These are phyloP conservation scores for Colletotrichum sansevieriae DNA, from an alignment of 2,329 filamentous ascomycete species.

Conservation along the genomic window DNA sequence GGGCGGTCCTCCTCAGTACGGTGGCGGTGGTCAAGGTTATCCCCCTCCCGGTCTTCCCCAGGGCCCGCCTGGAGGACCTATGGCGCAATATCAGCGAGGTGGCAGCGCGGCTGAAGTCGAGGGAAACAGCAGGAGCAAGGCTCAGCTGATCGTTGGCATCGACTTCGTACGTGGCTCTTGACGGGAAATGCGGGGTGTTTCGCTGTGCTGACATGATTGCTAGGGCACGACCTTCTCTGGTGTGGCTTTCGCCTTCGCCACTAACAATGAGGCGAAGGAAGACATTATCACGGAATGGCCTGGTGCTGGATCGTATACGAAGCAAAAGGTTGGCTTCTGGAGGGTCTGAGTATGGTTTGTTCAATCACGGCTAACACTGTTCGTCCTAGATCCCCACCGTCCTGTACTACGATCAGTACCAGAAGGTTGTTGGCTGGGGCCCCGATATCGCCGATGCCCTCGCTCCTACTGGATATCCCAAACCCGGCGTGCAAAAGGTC, in stretches of 20 bases:
- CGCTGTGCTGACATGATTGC: slow-evolving; percentile 26
- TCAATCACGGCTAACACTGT: slow-evolving; percentile 8
- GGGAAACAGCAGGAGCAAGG: slow-evolving; percentile 89
- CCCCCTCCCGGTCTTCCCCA: slow-evolving; percentile 55
- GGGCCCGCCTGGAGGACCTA: slow-evolving; percentile 50
- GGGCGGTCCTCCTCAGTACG: slow-evolving; percentile 62
- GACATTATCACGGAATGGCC: slow-evolving; percentile 99
- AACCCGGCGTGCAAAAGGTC: slow-evolving; percentile 97
- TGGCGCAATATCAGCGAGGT: slow-evolving; percentile 51
- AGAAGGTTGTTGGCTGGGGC: slow-evolving; percentile 99
- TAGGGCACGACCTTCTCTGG: slow-evolving; percentile 98
- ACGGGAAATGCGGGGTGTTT: slow-evolving; percentile 1
- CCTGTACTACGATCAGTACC: slow-evolving; percentile 99
- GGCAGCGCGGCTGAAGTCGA: slow-evolving; percentile 80
- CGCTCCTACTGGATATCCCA: slow-evolving; percentile 96
- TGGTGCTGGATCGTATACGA: slow-evolving; percentile 95
- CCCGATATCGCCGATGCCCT: slow-evolving; percentile 97
- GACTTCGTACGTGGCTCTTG: slow-evolving; percentile 81
- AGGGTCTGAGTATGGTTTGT: neutral
- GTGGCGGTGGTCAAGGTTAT: slow-evolving; percentile 60
- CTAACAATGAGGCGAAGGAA: slow-evolving; percentile 97
- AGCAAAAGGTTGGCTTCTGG: slow-evolving; percentile 83
- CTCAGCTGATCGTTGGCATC: slow-evolving; percentile 97
- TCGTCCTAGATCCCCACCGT: slow-evolving; percentile 90
- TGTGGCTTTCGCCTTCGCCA: slow-evolving; percentile 96